phyloP scores from a whole-genome alignment of 441 rosid genomes.

The Geranium incanum region DNA sequence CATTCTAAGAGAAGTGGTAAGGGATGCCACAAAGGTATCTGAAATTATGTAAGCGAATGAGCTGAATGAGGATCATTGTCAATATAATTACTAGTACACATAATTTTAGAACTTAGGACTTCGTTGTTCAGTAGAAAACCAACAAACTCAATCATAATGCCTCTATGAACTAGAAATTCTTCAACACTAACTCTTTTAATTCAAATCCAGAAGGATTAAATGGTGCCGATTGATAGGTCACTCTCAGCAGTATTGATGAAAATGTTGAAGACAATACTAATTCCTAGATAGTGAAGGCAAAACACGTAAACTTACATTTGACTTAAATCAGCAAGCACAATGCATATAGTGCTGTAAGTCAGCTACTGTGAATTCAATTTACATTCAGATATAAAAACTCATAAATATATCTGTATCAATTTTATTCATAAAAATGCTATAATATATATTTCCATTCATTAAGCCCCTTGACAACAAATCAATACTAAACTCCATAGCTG shows the following conservation, averaged over 20 bases:
- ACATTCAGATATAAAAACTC: too few species aligned
- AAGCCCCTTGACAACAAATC: too few species aligned
- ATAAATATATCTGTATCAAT: too few species aligned
- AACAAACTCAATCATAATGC: neutral
- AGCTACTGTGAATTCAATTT: too few species aligned
- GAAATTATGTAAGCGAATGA: constrained; percentile 13
- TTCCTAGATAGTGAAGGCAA: neutral
- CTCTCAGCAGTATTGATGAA: too few species aligned
- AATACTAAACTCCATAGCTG: too few species aligned
- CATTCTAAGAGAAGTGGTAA: constrained; percentile 29
- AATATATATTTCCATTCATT: neutral
- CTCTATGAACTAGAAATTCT: neutral
- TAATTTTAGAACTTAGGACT: neutral
- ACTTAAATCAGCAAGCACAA: too few species aligned
- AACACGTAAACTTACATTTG: neutral
- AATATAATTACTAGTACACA: neutral
- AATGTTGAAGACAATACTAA: neutral
- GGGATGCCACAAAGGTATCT: constrained; percentile 23
- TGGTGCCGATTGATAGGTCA: neutral
- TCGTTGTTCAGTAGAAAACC: neutral
- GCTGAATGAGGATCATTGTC: neutral
- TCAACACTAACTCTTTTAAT: neutral
- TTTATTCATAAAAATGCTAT: too few species aligned
- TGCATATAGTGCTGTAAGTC: too few species aligned
- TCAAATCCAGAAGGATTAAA: neutral